Conservation (phyloP, 2,329 filamentous ascomycete species). For the Venturia effusa region DNA sequence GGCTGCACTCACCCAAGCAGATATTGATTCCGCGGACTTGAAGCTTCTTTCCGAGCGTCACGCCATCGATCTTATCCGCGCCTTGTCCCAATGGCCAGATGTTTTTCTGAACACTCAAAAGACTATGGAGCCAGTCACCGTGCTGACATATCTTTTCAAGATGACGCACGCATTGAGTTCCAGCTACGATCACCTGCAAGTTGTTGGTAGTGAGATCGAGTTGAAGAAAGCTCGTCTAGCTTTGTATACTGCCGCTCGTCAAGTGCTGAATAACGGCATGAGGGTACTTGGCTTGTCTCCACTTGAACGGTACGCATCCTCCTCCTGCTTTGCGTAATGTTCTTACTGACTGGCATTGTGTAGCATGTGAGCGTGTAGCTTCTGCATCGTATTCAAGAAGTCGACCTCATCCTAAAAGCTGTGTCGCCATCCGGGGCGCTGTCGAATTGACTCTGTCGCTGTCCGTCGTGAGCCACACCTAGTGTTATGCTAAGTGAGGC, state of each 20-base stretch:
- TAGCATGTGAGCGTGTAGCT: not conserved
- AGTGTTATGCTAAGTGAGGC: not conserved
- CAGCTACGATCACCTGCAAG: conserved; percentile 72
- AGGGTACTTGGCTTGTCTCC: conserved; percentile 65
- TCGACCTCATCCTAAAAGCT: not conserved
- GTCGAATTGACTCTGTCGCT: not conserved
- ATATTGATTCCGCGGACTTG: conserved; percentile 54
- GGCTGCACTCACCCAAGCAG: conserved; percentile 39
- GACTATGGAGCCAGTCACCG: conserved; percentile 64
- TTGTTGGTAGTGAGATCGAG: conserved; percentile 67
- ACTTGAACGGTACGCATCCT: conserved; percentile 46
- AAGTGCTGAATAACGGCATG: conserved; percentile 77
- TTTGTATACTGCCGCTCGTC: conserved; percentile 64
- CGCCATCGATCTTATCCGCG: conserved; percentile 60
- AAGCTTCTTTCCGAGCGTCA: conserved; percentile 60
- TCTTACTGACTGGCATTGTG: not conserved
- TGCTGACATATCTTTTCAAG: conserved; percentile 69
- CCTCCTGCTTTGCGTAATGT: not conserved
- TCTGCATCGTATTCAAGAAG: not conserved
- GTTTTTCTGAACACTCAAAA: conserved; percentile 74
- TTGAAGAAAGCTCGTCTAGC: conserved; percentile 63
- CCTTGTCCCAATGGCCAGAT: conserved; percentile 77
- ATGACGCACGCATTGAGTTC: conserved; percentile 72
- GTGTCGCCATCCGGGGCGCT: not conserved
- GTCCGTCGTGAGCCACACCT: not conserved